phyloP scores from a whole-genome alignment of 2,329 filamentous ascomycete genomes.

The Mycocentrospora acerina region DNA sequence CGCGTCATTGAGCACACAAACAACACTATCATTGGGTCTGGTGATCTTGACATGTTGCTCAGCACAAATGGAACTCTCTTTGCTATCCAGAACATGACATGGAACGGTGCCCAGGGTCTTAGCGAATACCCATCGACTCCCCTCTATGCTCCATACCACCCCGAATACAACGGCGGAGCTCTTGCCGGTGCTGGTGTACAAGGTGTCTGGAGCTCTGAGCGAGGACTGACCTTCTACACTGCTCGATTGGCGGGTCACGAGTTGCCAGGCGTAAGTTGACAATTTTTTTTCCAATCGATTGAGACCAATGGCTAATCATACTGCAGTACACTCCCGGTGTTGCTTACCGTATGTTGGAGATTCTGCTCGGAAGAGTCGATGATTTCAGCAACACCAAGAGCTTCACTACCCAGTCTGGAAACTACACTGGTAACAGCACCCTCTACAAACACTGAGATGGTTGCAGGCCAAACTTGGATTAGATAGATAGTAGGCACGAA shows the following conservation, averaged over 20 bases:
- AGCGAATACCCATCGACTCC: slow-evolving; percentile 44
- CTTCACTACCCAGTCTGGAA: slow-evolving; percentile 41
- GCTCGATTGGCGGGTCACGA: slow-evolving; percentile 47
- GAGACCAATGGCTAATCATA: too few species aligned
- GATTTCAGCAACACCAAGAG: slow-evolving; percentile 37
- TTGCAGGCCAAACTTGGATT: too few species aligned
- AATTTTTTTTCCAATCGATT: too few species aligned
- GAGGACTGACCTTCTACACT: slow-evolving; percentile 50
- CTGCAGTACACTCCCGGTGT: slow-evolving; percentile 43
- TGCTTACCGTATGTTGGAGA: slow-evolving; percentile 46
- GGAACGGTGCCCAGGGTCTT: slow-evolving; percentile 53
- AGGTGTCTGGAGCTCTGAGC: slow-evolving; percentile 46
- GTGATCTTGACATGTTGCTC: slow-evolving; percentile 53
- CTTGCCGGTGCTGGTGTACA: slow-evolving; percentile 45
- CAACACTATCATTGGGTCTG: slow-evolving; percentile 53
- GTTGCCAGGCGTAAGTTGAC: slow-evolving; percentile 33
- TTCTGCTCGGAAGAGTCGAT: slow-evolving; percentile 44
- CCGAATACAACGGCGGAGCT: slow-evolving; percentile 43
- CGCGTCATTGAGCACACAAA: slow-evolving; percentile 55
- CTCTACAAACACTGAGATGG: slow-evolving; percentile 33
- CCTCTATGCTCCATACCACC: slow-evolving; percentile 49
- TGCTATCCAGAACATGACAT: slow-evolving; percentile 57
- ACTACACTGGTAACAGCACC: slow-evolving; percentile 31
- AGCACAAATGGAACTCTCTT: slow-evolving; percentile 55
- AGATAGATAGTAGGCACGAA: too few species aligned